Percentiles rank a stretch among this genome's conserved stretches.
These are phyloP conservation scores for Phylloporus sp. DNA, from an alignment of 1,284 basidiomycete genomes.

Conservation along the genomic window DNA sequence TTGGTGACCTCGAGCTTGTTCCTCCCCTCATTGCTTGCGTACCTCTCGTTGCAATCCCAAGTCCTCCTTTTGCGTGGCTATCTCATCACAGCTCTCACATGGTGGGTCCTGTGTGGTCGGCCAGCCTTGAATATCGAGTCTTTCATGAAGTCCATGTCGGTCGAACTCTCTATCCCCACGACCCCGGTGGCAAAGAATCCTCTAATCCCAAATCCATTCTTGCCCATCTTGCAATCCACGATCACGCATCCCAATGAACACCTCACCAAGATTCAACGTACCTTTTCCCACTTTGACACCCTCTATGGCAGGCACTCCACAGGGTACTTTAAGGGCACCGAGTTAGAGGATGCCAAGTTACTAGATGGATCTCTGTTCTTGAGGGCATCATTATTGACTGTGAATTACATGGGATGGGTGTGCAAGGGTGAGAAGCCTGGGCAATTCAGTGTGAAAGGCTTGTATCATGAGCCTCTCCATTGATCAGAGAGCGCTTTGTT, in stretches of 20 bases:
- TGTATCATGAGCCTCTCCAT: too few relatives aligned
- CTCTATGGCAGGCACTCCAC: slow-evolving; percentile 34
- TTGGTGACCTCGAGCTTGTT: slow-evolving; percentile 58
- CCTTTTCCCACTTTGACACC: slow-evolving; percentile 36
- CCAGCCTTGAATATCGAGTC: slow-evolving; percentile 43
- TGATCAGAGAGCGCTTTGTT: too few relatives aligned
- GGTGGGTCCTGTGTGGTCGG: slow-evolving; percentile 48
- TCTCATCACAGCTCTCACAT: slow-evolving; percentile 42
- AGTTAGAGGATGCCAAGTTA: slow-evolving; percentile 36
- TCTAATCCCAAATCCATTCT: slow-evolving; percentile 34
- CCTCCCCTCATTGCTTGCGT: slow-evolving; percentile 45
- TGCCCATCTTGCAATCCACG: slow-evolving; percentile 38
- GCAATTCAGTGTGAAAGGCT: too few relatives aligned
- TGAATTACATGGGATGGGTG: slow-evolving; percentile 38
- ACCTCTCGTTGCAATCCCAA: slow-evolving; percentile 43
- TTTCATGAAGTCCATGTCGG: slow-evolving; percentile 40
- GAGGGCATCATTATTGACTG: slow-evolving; percentile 33
- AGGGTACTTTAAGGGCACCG: slow-evolving; percentile 42
- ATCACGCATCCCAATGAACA: slow-evolving; percentile 39
- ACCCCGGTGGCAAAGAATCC: neutral
- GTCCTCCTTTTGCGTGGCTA: slow-evolving; percentile 48
- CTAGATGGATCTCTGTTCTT: slow-evolving; percentile 41
- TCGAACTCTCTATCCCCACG: slow-evolving; percentile 13
- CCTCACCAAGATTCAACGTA: slow-evolving; percentile 35
- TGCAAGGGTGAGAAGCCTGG: slow-evolving; percentile 23